Evolutionary conservation across 1,284 basidiomycete species (phyloP).

Genomic region (Taiwanofungus camphoratus): DNA sequence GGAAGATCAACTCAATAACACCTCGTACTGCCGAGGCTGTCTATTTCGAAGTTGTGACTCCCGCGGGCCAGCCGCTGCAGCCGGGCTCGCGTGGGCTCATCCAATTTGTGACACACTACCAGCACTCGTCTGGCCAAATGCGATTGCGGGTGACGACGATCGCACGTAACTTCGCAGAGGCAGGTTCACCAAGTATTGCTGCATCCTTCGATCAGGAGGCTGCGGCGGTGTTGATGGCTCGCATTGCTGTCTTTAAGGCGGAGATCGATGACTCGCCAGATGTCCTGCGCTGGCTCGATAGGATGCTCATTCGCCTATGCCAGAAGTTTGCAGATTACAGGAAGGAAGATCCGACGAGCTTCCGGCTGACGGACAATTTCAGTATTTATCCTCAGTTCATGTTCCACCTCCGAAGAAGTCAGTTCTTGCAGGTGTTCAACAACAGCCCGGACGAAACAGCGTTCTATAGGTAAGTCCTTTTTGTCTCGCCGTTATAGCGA

Average conservation of each 20-base stretch:
- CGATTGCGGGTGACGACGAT: conserved; percentile 95
- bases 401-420: conserved; percentile 97
- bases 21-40: conserved; percentile 88
- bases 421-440: conserved; percentile 99
- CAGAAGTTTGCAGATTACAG: conserved; percentile 99
- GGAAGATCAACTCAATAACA: conserved; percentile 93
- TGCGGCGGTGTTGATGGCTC: conserved; percentile 96
- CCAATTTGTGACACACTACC: conserved; percentile 99
- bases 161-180: conserved; percentile 95
- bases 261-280: conserved; percentile 99
- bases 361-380: conserved; percentile 93
- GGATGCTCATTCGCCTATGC: conserved; percentile 97
- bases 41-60: conserved; percentile 99
- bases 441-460: conserved; percentile 99
- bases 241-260: conserved; percentile 99
- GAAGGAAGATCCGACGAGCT: conserved; percentile 95
- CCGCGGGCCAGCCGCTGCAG: conserved; percentile 91
- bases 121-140: conserved; percentile 93
- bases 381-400: conserved; percentile 99
- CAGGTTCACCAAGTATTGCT: conserved; percentile 89
- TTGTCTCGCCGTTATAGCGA: neutral
- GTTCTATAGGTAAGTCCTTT: conserved; percentile 76
- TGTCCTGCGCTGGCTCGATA: conserved; percentile 94
- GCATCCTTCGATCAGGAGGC: conserved; percentile 98
- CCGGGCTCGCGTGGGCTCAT: conserved; percentile 93